Evolutionary conservation across 768 basidiomycete genomes (phyloP).

Genomic region (Suillus brevipes): DNA sequence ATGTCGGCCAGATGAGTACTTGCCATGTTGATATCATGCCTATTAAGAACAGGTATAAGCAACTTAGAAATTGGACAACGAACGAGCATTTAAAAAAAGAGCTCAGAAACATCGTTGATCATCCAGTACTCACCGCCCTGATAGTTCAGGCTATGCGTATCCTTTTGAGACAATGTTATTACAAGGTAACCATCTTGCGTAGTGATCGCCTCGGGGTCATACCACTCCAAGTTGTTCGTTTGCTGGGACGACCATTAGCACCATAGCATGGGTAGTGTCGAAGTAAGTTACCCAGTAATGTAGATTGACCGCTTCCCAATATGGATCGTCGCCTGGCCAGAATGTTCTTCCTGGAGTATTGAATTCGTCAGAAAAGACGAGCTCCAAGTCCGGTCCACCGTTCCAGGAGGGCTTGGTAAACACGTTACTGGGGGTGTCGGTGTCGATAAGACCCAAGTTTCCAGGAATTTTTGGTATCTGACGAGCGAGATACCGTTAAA

Average conservation of each 20-base stretch:
- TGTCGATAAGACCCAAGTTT: conserved; percentile 57
- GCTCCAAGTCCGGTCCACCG: conserved; percentile 53
- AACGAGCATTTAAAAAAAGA: conserved; percentile 7
- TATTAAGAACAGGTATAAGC: conserved; percentile 28
- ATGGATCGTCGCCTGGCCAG: conserved; percentile 83
- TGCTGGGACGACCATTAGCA: conserved; percentile 29
- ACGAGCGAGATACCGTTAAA: neutral
- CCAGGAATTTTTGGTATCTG: conserved; percentile 59
- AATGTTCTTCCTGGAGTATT: conserved; percentile 74
- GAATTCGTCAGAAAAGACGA: conserved; percentile 85
- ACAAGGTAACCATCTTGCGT: conserved; percentile 52
- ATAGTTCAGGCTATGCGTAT: conserved; percentile 48
- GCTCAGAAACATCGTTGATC: conserved; percentile 19
- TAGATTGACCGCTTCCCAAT: conserved; percentile 64
- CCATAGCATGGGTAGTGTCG: conserved; percentile 22
- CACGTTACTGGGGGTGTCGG: conserved; percentile 58
- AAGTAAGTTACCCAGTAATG: conserved; percentile 41
- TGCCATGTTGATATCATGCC: conserved; percentile 49
- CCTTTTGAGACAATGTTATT: conserved; percentile 48
- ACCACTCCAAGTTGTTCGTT: conserved; percentile 61
- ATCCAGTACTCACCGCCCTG: conserved; percentile 33
- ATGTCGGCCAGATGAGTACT: conserved; percentile 7
- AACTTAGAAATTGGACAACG: conserved; percentile 20
- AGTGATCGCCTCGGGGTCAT: conserved; percentile 50
- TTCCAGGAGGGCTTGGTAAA: conserved; percentile 54